Evolutionary conservation across 1,284 basidiomycete species (phyloP).

Genomic region (Naganishia sp.): DNA sequence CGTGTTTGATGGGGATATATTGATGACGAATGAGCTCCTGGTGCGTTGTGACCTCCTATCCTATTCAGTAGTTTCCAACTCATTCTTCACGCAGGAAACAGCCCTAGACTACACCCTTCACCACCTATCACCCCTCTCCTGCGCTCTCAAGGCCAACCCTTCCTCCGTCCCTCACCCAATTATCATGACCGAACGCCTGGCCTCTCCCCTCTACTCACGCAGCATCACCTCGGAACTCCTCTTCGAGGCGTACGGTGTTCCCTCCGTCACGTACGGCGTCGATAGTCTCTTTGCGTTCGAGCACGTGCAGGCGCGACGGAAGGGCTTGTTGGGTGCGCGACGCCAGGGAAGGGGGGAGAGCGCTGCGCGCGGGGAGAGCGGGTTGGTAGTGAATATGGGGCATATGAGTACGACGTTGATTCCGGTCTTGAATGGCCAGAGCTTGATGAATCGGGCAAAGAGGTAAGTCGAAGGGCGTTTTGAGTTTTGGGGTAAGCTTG

Average conservation of each 20-base stretch:
- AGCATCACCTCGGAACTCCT: conserved; percentile 91
- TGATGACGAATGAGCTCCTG: conserved; percentile 85
- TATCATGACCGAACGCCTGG: conserved; percentile 89
- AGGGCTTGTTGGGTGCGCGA: not conserved
- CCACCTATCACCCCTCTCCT: conserved; percentile 59
- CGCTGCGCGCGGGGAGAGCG: conserved; percentile 58
- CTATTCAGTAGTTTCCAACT: not conserved
- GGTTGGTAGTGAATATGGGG: conserved; percentile 65
- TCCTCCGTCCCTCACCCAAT: conserved; percentile 72
- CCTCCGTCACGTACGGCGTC: conserved; percentile 82
- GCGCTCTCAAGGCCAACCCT: not conserved
- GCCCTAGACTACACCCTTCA: conserved; percentile 90
- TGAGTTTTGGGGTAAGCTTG: not conserved
- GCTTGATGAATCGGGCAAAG: conserved; percentile 78
- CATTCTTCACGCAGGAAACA: conserved; percentile 68
- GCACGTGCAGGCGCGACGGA: conserved; percentile 35
- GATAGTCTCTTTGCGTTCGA: conserved; percentile 93
- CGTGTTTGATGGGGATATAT: conserved; percentile 86
- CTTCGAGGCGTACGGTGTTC: conserved; percentile 90
- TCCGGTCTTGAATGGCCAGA: conserved; percentile 76
- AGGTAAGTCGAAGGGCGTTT: conserved; percentile 60
- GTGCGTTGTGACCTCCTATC: conserved; percentile 59
- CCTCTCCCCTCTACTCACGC: conserved; percentile 85
- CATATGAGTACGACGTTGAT: conserved; percentile 72
- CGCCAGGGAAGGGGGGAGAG: not conserved